Percentiles rank a stretch among this genome's conserved stretches.
Evolutionary conservation across 768 basidiomycete species (phyloP).

Genomic region (Naganishia onofrii): DNA sequence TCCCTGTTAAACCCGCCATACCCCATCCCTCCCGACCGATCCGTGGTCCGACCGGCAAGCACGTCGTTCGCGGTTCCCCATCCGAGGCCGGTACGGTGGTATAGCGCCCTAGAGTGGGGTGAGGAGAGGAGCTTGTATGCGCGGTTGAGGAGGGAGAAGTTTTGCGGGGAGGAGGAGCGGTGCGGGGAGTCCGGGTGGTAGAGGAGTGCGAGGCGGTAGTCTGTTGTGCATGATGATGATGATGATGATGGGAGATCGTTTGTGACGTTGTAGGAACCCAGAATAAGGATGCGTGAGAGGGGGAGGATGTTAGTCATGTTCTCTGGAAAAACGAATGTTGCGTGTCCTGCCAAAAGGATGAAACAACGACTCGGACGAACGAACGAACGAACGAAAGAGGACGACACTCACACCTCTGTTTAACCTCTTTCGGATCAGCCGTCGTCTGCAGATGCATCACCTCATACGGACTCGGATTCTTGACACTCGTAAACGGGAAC

Average conservation of each 20-base stretch:
- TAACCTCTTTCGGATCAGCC: constrained; percentile 40
- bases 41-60: constrained; percentile 10
- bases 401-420: constrained; percentile 44
- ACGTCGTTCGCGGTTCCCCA: constrained; percentile 33
- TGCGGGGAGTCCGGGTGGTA: constrained; percentile 50
- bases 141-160: constrained; percentile 43
- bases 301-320: not conserved
- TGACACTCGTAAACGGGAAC: constrained; percentile 19
- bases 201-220: constrained; percentile 48
- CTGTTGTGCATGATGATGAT: too few species aligned
- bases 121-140: constrained; percentile 48
- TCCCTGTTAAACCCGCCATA: constrained; percentile 43
- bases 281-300: too few species aligned
- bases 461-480: constrained; percentile 41
- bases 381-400: too few species aligned
- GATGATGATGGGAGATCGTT: too few species aligned
- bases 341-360: too few species aligned
- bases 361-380: too few species aligned
- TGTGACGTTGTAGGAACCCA: too few species aligned
- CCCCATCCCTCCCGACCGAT: not conserved
- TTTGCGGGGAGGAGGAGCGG: constrained; percentile 41
- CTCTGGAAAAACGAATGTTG: too few species aligned
- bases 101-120: constrained; percentile 35
- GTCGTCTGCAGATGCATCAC: constrained; percentile 42
- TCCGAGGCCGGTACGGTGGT: constrained; percentile 45